Conservation (phyloP, 1,284 basidiomycete genomes). For the Sanghuangporus baumii region DNA sequence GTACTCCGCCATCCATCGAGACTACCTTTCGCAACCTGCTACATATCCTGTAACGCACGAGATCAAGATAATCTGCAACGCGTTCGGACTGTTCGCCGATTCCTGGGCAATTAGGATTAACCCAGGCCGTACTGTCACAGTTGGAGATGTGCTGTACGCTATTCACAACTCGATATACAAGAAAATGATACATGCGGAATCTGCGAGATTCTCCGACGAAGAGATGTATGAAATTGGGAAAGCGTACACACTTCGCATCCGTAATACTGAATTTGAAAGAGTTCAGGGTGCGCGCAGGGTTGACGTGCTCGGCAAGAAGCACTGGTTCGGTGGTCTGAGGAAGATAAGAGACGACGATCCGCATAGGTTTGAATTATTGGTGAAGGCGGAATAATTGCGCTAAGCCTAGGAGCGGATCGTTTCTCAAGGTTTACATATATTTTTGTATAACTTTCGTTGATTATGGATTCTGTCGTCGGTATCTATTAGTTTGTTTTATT, state of each 20-base stretch:
- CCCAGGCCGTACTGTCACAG: conserved; percentile 5
- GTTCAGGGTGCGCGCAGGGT: conserved; percentile 13
- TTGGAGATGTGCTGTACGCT: conserved; percentile 3
- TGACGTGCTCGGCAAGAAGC: conserved; percentile 12
- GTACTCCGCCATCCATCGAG: conserved; percentile 6
- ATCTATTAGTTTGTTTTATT: too few relatives aligned
- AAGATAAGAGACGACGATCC: conserved; percentile 5
- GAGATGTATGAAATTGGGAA: conserved; percentile 2
- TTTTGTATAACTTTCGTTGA: too few relatives aligned
- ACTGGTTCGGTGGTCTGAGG: conserved; percentile 12
- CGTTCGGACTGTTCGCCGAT: conserved; percentile 2
- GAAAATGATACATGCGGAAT: conserved; percentile 13
- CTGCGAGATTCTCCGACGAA: conserved; percentile 1
- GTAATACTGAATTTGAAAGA: conserved; percentile 7
- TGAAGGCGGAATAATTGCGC: background rate
- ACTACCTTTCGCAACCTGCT: conserved; percentile 10
- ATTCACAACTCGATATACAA: conserved; percentile 5
- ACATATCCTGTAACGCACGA: background rate
- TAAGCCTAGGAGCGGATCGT: too few relatives aligned
- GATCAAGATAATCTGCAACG: conserved; percentile 4
- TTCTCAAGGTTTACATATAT: too few relatives aligned
- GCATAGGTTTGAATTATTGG: conserved; percentile 7
- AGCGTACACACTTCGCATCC: conserved; percentile 11
- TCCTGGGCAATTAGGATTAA: conserved; percentile 8
- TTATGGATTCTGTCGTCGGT: too few relatives aligned